These are phyloP conservation scores for Pichia cactophila DNA, from an alignment of 1,139 yeast species.

Conservation along the genomic window DNA sequence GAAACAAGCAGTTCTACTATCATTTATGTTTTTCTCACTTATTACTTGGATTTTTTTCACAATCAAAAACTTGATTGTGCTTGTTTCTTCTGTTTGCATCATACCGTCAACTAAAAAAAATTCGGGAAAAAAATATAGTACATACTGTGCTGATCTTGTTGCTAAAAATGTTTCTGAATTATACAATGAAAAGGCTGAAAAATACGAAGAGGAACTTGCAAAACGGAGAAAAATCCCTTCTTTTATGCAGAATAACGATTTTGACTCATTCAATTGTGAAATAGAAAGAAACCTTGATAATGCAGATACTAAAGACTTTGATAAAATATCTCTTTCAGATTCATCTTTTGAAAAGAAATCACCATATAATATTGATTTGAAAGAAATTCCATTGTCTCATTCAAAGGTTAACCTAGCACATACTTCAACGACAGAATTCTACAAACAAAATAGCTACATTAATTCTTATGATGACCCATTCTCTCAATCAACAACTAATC, in stretches of 20 bases:
- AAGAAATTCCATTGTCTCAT: conserved; percentile 8
- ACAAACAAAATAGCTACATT: background rate
- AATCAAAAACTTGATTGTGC: conserved; percentile 37
- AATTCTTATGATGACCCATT: background rate
- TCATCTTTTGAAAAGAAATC: conserved; percentile 6
- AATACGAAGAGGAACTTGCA: conserved; percentile 12
- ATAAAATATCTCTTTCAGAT: background rate
- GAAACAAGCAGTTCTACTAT: conserved; percentile 60
- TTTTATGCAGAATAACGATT: conserved; percentile 4
- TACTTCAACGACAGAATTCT: background rate
- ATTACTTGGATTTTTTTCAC: conserved; percentile 70
- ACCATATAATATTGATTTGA: conserved; percentile 2
- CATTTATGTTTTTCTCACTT: conserved; percentile 71
- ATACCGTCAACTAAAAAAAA: conserved; percentile 11
- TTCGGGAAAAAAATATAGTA: conserved; percentile 12
- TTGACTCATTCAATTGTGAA: background rate
- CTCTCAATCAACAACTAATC: background rate
- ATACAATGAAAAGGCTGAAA: conserved; percentile 20
- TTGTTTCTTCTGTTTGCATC: conserved; percentile 20
- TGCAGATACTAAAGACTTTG: too few relatives aligned
- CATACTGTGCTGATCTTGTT: conserved; percentile 21
- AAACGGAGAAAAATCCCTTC: conserved; percentile 17
- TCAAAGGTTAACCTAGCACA: conserved; percentile 4
- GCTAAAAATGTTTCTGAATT: conserved; percentile 22
- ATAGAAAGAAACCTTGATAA: background rate